A percentile compares a stretch with the other conserved stretches of the same genome.
Evolutionary conservation across 306 rosid genomes (phyloP).

Genomic region (Neltuma alba): DNA sequence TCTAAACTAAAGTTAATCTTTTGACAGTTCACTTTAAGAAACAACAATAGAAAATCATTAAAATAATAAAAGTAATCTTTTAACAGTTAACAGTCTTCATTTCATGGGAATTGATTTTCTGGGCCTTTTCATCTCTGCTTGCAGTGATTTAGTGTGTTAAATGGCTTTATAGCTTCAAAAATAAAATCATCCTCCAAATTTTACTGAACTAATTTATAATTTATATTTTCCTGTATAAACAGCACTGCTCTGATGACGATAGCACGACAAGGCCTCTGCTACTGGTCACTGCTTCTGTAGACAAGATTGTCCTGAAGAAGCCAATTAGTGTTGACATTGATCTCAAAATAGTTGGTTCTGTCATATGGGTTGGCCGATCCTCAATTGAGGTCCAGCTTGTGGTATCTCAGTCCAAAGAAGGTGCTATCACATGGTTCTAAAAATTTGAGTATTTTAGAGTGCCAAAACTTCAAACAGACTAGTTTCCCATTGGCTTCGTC

Average conservation of each 20-base stretch:
- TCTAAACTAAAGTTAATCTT: neutral
- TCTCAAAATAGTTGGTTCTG: constrained; percentile 84
- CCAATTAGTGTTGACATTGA: constrained; percentile 82
- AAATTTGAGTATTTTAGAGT: constrained; percentile 18
- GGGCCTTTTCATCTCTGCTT: neutral
- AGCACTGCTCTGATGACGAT: constrained; percentile 90
- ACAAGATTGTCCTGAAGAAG: constrained; percentile 86
- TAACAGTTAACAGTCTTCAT: neutral
- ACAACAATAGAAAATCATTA: neutral
- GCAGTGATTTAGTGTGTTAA: constrained; percentile 2
- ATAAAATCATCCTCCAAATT: neutral
- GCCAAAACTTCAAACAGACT: constrained; percentile 1
- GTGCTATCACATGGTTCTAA: constrained; percentile 41
- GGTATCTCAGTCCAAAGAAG: constrained; percentile 66
- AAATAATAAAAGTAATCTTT: neutral
- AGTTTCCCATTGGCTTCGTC: neutral
- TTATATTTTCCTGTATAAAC: constrained; percentile 32
- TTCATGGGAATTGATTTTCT: neutral
- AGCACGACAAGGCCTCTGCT: constrained; percentile 85
- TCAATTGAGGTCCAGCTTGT: constrained; percentile 89
- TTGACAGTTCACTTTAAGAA: neutral
- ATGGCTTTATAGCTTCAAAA: constrained; percentile 20
- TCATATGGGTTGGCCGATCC: constrained; percentile 92
- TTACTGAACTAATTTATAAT: constrained; percentile 17
- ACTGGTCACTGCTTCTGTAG: constrained; percentile 92